These are phyloP conservation scores for Hibiscus tridactylites DNA, from an alignment of 345 rosid genomes.

Conservation along the genomic window DNA sequence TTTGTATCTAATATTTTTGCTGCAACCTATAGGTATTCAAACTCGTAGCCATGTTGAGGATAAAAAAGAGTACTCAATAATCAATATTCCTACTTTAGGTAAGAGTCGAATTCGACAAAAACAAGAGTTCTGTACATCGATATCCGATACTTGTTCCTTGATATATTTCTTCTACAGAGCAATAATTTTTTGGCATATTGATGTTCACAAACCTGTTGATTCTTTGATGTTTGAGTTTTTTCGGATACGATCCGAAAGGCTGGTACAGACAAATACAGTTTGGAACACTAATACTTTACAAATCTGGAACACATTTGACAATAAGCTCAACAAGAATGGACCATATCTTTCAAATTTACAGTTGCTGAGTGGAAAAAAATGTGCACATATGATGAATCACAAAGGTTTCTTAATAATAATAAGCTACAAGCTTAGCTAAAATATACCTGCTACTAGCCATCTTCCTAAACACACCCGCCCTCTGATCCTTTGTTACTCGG, in stretches of 20 bases:
- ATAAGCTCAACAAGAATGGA: conserved; percentile 24
- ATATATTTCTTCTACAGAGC: background rate
- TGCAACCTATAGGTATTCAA: background rate
- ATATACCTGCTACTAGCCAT: conserved; percentile 15
- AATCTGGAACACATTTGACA: background rate
- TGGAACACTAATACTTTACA: background rate
- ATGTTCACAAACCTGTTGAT: background rate
- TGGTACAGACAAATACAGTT: background rate
- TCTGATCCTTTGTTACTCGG: background rate
- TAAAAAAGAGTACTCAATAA: background rate
- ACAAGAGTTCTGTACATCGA: background rate
- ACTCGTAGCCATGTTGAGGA: background rate
- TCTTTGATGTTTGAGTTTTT: background rate
- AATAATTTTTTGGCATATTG: background rate
- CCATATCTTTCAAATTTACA: conserved; percentile 11
- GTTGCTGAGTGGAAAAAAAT: conserved; percentile 17
- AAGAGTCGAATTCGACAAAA: background rate
- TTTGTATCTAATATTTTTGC: background rate
- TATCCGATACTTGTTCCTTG: background rate
- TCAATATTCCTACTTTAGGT: background rate
- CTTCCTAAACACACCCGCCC: conserved; percentile 1
- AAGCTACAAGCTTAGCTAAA: conserved; percentile 22
- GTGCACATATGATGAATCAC: conserved; percentile 18
- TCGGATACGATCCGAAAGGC: background rate
- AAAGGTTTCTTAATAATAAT: conserved; percentile 8